These are phyloP conservation scores for Pythium scleroteichum DNA, from an alignment of 352 stramenopile genomes.

Conservation along the genomic window DNA sequence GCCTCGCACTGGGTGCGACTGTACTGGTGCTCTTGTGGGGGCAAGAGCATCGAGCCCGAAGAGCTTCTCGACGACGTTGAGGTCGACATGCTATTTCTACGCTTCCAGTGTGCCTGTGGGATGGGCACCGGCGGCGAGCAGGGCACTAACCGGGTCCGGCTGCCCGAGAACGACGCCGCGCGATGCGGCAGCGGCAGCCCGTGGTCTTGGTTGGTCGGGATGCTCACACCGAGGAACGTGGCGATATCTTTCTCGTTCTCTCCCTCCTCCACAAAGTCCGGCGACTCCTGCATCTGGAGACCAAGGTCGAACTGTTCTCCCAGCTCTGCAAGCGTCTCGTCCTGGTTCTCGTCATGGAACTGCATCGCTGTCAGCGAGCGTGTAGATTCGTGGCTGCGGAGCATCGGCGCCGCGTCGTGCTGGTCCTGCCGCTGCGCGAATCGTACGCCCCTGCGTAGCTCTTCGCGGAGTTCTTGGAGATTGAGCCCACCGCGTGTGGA, in stretches of 20 bases:
- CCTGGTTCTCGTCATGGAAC: neutral
- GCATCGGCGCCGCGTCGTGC: neutral
- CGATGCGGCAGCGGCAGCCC: conserved; percentile 17
- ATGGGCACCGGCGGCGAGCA: conserved; percentile 61
- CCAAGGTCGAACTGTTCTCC: neutral
- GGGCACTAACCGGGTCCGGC: conserved; percentile 23
- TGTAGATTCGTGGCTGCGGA: conserved; percentile 2
- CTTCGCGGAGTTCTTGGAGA: conserved; percentile 4
- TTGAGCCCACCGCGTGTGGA: neutral
- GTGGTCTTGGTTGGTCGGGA: conserved; percentile 1
- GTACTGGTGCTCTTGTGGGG: conserved; percentile 26
- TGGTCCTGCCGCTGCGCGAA: conserved; percentile 8
- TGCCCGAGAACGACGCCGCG: conserved; percentile 36
- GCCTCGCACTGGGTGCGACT: conserved; percentile 51
- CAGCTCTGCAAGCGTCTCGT: neutral
- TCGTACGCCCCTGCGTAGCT: conserved; percentile 17
- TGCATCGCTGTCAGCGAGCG: neutral
- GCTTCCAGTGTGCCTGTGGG: conserved; percentile 35
- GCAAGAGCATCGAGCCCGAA: conserved; percentile 7
- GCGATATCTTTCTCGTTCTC: conserved; percentile 15
- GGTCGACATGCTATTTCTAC: conserved; percentile 33
- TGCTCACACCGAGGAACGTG: conserved; percentile 17
- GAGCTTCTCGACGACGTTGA: conserved; percentile 2
- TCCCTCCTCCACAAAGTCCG: neutral
- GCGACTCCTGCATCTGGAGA: neutral